Evolutionary conservation across 192 early-diverging fungal genomes (phyloP).

Genomic region (Paraglomus brasilianum): DNA sequence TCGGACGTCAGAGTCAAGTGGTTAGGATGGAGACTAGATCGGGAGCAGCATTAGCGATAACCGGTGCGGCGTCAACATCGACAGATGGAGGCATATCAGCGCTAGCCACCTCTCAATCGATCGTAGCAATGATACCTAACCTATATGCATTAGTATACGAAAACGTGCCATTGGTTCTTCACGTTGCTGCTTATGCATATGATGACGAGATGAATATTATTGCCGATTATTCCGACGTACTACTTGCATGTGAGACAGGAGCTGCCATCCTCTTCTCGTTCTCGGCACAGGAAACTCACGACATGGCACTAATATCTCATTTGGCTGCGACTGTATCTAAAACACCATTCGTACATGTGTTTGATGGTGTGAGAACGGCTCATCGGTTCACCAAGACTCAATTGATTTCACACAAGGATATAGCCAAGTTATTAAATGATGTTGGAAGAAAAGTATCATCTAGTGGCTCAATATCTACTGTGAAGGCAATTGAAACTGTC

Average conservation of each 20-base stretch:
- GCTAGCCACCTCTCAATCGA: conserved; percentile 70
- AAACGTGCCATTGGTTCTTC: conserved; percentile 71
- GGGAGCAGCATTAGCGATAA: conserved; percentile 76
- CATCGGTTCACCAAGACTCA: conserved; percentile 51
- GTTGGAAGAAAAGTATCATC: conserved; percentile 25
- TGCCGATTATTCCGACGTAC: conserved; percentile 67
- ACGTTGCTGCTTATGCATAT: conserved; percentile 72
- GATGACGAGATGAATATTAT: conserved; percentile 57
- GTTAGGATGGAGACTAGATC: conserved; percentile 73
- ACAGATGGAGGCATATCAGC: conserved; percentile 44
- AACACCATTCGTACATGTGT: conserved; percentile 80
- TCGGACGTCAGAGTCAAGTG: conserved; percentile 66
- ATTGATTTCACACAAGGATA: conserved; percentile 49
- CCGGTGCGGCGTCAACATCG: conserved; percentile 62
- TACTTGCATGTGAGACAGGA: conserved; percentile 76
- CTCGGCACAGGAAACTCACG: conserved; percentile 85
- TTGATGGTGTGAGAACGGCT: conserved; percentile 67
- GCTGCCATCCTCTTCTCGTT: conserved; percentile 73
- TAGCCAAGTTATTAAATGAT: conserved; percentile 46
- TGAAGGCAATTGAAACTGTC: conserved; percentile 27
- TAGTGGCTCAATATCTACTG: conserved; percentile 31
- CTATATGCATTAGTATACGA: conserved; percentile 69
- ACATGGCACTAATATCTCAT: conserved; percentile 83
- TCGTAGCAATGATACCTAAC: conserved; percentile 81
- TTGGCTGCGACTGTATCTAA: conserved; percentile 59